Conservation (phyloP, 345 rosid species). For the Xanthoceras sorbifolium region DNA sequence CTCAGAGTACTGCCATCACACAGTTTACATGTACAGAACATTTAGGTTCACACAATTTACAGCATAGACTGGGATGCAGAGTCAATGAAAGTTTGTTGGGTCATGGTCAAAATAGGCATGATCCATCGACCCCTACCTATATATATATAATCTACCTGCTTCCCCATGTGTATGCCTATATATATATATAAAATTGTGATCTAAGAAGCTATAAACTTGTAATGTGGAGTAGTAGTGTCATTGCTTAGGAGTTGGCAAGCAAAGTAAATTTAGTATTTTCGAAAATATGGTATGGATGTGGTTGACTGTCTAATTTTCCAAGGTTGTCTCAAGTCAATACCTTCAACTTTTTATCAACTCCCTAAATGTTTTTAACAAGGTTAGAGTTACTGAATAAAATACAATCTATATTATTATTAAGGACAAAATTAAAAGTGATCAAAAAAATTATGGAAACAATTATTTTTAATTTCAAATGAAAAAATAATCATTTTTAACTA, state of each 20-base stretch:
- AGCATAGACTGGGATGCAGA: background rate
- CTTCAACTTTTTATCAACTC: background rate
- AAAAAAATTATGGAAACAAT: too few species aligned
- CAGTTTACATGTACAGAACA: background rate
- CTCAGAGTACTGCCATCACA: background rate
- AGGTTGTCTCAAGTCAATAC: background rate
- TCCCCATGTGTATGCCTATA: too few species aligned
- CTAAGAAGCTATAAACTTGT: background rate
- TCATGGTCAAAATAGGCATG: conserved; percentile 9
- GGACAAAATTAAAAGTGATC: too few species aligned
- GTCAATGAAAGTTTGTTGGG: conserved; percentile 20
- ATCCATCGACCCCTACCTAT: background rate
- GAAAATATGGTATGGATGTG: background rate
- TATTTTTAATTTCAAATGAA: too few species aligned
- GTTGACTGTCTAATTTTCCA: background rate
- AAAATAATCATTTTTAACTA: too few species aligned
- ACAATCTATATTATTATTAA: too few species aligned
- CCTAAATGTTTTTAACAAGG: background rate
- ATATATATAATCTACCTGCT: background rate
- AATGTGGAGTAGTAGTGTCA: background rate
- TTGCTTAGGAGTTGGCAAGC: background rate
- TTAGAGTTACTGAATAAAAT: background rate
- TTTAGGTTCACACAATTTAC: background rate
- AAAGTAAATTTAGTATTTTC: background rate
- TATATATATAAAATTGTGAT: too few species aligned